Base-by-base conservation (phyloP, 2,329 filamentous ascomycete genomes). In the Neofusicoccum parvum region DNA sequence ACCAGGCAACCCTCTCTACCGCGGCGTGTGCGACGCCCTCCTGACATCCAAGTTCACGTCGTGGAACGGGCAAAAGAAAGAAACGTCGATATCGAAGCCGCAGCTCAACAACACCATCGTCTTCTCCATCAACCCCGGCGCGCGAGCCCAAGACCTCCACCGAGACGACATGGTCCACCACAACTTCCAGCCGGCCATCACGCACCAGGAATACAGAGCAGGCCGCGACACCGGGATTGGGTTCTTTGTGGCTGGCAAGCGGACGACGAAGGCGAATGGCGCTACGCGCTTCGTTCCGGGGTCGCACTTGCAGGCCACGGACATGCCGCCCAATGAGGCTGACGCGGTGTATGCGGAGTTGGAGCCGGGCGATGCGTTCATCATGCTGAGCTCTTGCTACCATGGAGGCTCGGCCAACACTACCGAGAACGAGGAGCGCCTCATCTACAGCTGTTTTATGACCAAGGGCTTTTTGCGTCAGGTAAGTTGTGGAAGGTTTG, bases 271-370 rank as follows among this genome's bases (percentile, higher is more conserved):
- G 5, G 56, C 69, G 15, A 79, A 79, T 65, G 77, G 78, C 2
- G 78, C 76, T 15, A 80, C 77, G 4, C 68, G 75, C 5, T 72
- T 79, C 65, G 73, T 80, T 37, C 78, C 78, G 1, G 75, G 77
- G 0, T 72, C 69, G n/a, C 78, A 80, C 60, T 70, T 80, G 20
- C n/a, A 46, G 37, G 54, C 54, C 9, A 23, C 37, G 6, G 39
- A 46, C n/a, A 23, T 3, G 5, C 11, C 37, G 23, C 54, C 54
- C 5, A n/a, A 59, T 20, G 54, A 59, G 20, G 41, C 15, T 4
- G n/a, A 14, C 5, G 17, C 17, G 4, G 10, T 27, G 39, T 59
- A 45, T 46, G 76, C 77, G 1, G 74, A 75, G 46, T 69, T 80
- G 68, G 68, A 72, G 17, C 72, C 71, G 12, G 77, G 78, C 0